Base-by-base conservation (phyloP, 805 yeast genomes). In the Wickerhamomyces mucosus region DNA sequence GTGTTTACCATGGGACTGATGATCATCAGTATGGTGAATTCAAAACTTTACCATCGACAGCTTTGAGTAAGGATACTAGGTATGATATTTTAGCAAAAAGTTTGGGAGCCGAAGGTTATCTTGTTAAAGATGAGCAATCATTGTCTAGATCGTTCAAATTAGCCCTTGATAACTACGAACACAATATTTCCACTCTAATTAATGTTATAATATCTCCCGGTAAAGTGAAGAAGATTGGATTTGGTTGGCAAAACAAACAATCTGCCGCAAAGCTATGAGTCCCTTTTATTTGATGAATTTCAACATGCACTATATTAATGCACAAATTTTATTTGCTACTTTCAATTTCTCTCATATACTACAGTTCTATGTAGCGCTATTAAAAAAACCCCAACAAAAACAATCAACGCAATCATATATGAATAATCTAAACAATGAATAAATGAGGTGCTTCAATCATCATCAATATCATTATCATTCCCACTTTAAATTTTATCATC, bases 191-290 rank as follows among this genome's bases (percentile, higher is more conserved):
- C 2, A 59, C 67, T 8, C 56, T 78, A 10, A 50, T 78, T 25
- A 79, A 78, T 42, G 72, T 78, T 2, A 58, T 76, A n/a, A 75
- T 78, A 9, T 74, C 72, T 27, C 68, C 72, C 3, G 82, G 78
- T 1, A 61, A 61, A 17, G 65, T 65, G 39, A 63, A 61, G 34
- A 71, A 71, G 43, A 55, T 78, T 27, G 65, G 67, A 26, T 78
- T 78, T 53, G 81, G 78, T 2, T 78, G 84, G 84, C 78, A 75
- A 58, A 71, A 69, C n/a, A 67, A 66, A 47, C 58, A 63, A 36
- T 27, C 46, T n/a, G 15, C 26, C 7, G 15, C 26, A 4, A 45
- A 45, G 29, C 39, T 45, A 17, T 45, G 28, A 36, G 6, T 13
- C 15, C 12, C 8, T 7, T n/a, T n/a, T n/a, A n/a, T n/a, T n/a